A percentile compares a stretch with the other conserved stretches of the same genome.
These are phyloP conservation scores for Epichloe typhina DNA, from an alignment of 2,329 filamentous ascomycete species.

Conservation along the genomic window DNA sequence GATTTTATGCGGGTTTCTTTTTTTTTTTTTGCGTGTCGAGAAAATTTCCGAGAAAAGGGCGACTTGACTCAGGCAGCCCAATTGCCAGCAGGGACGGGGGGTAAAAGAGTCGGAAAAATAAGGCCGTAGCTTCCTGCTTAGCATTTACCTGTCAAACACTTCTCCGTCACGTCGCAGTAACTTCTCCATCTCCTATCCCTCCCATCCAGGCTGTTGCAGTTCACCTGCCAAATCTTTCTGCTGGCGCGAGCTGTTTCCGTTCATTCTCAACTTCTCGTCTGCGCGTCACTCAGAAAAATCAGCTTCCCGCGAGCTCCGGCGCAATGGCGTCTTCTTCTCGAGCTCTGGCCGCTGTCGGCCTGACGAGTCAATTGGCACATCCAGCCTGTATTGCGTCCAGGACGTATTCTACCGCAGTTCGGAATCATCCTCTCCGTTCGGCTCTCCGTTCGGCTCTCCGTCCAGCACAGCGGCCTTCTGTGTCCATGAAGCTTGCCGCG, in stretches of 20 bases:
- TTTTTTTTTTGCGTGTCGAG: too few species aligned
- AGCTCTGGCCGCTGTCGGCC: conserved; percentile 25
- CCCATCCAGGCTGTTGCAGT: background rate
- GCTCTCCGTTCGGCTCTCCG: conserved; percentile 8
- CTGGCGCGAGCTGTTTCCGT: background rate
- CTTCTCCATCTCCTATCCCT: background rate
- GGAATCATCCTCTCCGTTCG: conserved; percentile 8
- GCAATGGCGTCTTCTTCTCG: conserved; percentile 34
- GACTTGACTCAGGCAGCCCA: background rate
- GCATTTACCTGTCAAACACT: background rate
- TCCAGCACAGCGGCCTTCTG: conserved; percentile 15
- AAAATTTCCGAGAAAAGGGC: too few species aligned
- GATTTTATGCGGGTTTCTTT: too few species aligned
- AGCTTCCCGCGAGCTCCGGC: conserved; percentile 3
- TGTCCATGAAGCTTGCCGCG: conserved; percentile 21
- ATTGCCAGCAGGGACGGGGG: background rate
- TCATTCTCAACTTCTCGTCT: background rate
- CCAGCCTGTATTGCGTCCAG: conserved; percentile 18
- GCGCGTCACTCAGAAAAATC: background rate
- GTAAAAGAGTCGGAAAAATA: background rate
- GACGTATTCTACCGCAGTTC: conserved; percentile 21
- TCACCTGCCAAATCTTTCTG: background rate
- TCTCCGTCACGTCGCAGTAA: background rate
- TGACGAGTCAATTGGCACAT: conserved; percentile 17
- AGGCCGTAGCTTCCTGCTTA: background rate